These are phyloP conservation scores for Epichloe hybrida DNA, from an alignment of 2,329 filamentous ascomycete genomes.

Conservation along the genomic window DNA sequence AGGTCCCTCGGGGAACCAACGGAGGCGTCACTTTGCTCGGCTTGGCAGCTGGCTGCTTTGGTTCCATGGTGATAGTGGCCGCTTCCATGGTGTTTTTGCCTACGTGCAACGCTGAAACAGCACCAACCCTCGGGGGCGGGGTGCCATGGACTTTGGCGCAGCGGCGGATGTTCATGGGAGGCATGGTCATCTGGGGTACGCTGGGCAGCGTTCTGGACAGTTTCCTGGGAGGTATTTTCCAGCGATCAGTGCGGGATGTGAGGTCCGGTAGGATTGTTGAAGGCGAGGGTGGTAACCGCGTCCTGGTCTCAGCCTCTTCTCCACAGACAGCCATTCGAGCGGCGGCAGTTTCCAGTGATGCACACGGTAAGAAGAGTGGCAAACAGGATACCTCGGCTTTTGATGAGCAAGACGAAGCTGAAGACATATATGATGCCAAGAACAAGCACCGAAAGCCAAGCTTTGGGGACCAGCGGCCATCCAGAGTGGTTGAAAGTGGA, in stretches of 20 bases:
- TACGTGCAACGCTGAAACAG: conserved; percentile 40
- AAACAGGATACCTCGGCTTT: conserved; percentile 18
- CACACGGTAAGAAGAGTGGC: conserved; percentile 30
- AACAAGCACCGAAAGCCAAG: conserved; percentile 37
- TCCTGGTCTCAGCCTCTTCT: conserved; percentile 29
- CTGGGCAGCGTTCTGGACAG: conserved; percentile 79
- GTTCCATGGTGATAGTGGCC: conserved; percentile 58
- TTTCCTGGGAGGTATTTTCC: conserved; percentile 69
- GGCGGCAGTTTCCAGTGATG: conserved; percentile 7
- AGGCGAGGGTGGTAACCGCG: conserved; percentile 58
- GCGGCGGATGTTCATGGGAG: conserved; percentile 34
- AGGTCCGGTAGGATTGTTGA: conserved; percentile 80
- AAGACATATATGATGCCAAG: conserved; percentile 33
- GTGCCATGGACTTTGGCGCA: conserved; percentile 34
- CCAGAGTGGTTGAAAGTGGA: conserved; percentile 50
- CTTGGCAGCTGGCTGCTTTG: conserved; percentile 57
- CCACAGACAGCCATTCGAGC: background rate
- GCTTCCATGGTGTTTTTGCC: conserved; percentile 54
- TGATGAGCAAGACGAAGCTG: conserved; percentile 22
- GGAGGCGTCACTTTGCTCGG: conserved; percentile 75
- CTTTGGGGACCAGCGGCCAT: conserved; percentile 43
- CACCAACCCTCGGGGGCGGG: conserved; percentile 27
- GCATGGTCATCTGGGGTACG: conserved; percentile 58
- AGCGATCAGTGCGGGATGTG: conserved; percentile 75
- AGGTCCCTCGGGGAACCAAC: conserved; percentile 84